A percentile compares a stretch with the other conserved stretches of the same genome.
Conservation (phyloP, 441 rosid genomes). For the Arabidopsis lyrata region DNA sequence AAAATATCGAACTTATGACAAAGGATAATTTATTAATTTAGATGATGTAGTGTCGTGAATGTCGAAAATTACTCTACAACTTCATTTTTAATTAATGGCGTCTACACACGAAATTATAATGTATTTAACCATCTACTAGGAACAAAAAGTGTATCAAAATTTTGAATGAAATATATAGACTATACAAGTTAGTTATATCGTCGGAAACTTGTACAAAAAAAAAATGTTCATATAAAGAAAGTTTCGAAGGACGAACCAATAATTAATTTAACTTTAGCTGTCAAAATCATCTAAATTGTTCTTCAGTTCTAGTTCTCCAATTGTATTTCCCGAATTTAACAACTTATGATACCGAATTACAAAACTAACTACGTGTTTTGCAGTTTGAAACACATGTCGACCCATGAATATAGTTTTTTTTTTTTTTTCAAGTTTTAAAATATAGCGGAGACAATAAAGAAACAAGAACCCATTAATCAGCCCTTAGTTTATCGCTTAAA, state of each 20-base stretch:
- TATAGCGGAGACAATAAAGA: too few relatives aligned
- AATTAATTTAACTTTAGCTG: conserved; percentile 21
- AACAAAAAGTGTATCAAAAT: too few relatives aligned
- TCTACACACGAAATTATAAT: too few relatives aligned
- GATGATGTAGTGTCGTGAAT: too few relatives aligned
- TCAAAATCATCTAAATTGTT: conserved; percentile 16
- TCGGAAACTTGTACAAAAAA: conserved; percentile 25
- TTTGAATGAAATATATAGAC: conserved; percentile 2
- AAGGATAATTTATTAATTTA: background rate
- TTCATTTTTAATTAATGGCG: too few relatives aligned
- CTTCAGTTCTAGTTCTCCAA: conserved; percentile 25
- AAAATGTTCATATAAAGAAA: conserved; percentile 25
- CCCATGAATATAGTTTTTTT: too few relatives aligned
- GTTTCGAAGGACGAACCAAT: conserved; percentile 22
- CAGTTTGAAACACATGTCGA: conserved; percentile 36
- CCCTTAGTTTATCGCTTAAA: conserved; percentile 11
- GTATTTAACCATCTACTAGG: too few relatives aligned
- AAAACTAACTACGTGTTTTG: conserved; percentile 35
- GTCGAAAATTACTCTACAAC: too few relatives aligned
- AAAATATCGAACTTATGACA: background rate
- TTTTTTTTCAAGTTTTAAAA: too few relatives aligned
- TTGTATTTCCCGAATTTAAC: conserved; percentile 38
- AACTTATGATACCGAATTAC: conserved; percentile 27
- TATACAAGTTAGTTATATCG: conserved; percentile 4
- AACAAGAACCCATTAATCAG: conserved; percentile 4